Percentiles rank a stretch among this genome's conserved stretches.
Conservation (phyloP, 768 basidiomycete species). For the Pleurotus citrinopileatus region DNA sequence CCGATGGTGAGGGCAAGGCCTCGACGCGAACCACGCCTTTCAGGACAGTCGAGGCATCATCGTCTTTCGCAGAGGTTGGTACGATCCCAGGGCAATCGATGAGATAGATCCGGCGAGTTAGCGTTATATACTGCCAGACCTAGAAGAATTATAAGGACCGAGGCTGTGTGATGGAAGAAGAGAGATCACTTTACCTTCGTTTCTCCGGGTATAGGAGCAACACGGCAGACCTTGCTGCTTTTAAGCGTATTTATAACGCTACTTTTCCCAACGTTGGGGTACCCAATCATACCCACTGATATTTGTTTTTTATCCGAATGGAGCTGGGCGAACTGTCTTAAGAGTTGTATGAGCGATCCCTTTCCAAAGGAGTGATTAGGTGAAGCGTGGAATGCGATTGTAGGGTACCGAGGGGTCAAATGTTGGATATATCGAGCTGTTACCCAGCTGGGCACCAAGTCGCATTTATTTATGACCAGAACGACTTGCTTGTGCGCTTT, state of each 20-base stretch:
- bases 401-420: constrained; percentile 91
- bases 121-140: constrained; percentile 99
- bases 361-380: constrained; percentile 99
- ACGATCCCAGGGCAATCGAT: constrained; percentile 99
- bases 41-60: constrained; percentile 86
- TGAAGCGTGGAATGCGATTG: constrained; percentile 97
- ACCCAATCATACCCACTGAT: constrained; percentile 96
- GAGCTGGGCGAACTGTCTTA: constrained; percentile 94
- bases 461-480: constrained; percentile 96
- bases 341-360: constrained; percentile 94
- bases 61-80: constrained; percentile 88
- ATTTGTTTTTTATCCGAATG: constrained; percentile 99
- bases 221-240: constrained; percentile 94
- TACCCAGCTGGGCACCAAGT: constrained; percentile 98
- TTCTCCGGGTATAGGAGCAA: constrained; percentile 96
- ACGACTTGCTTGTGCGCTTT: constrained; percentile 98
- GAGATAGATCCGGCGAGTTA: constrained; percentile 94
- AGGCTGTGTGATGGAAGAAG: background rate
- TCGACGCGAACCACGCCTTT: constrained; percentile 98
- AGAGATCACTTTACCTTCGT: constrained; percentile 58
- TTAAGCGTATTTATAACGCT: constrained; percentile 98
- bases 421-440: constrained; percentile 96
- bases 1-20: constrained; percentile 87
- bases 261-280: constrained; percentile 97
- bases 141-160: constrained; percentile 16